These are phyloP conservation scores for Lithospermum erythrorhizon DNA, from an alignment of 257 asterid species.

Conservation along the genomic window DNA sequence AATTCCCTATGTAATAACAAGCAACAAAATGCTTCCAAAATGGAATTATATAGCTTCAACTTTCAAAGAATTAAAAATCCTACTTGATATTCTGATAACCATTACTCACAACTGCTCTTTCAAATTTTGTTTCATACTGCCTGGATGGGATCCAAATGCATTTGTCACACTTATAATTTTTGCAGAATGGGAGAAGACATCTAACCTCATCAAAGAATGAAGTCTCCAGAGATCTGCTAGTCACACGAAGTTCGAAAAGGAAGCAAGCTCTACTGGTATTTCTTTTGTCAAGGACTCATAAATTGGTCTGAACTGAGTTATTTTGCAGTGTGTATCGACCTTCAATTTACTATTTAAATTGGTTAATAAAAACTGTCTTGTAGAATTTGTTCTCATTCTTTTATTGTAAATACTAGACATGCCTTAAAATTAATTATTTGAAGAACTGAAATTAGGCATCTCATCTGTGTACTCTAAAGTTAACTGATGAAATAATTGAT, in stretches of 20 bases:
- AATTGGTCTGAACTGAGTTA: not conserved
- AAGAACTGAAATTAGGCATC: not conserved
- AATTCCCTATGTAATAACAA: too few relatives aligned
- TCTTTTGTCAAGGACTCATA: constrained; percentile 16
- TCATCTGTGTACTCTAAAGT: too few relatives aligned
- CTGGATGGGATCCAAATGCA: not conserved
- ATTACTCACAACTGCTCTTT: not conserved
- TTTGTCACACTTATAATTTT: constrained; percentile 9
- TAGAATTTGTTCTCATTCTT: too few relatives aligned
- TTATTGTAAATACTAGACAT: not conserved
- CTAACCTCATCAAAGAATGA: constrained; percentile 92
- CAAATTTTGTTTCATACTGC: too few relatives aligned
- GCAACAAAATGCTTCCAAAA: too few relatives aligned
- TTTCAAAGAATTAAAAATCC: too few relatives aligned
- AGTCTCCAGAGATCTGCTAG: constrained; percentile 94
- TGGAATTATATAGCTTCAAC: too few relatives aligned
- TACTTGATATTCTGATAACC: too few relatives aligned
- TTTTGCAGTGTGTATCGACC: not conserved
- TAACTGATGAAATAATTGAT: too few relatives aligned
- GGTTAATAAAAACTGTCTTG: not conserved
- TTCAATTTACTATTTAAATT: not conserved
- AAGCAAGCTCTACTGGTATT: constrained; percentile 91
- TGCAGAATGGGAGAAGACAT: constrained; percentile 96
- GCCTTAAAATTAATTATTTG: too few relatives aligned
- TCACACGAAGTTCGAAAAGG: constrained; percentile 67